phyloP scores from a whole-genome alignment of 495 filamentous ascomycete genomes.

The Aspergillus olivimuriae region DNA sequence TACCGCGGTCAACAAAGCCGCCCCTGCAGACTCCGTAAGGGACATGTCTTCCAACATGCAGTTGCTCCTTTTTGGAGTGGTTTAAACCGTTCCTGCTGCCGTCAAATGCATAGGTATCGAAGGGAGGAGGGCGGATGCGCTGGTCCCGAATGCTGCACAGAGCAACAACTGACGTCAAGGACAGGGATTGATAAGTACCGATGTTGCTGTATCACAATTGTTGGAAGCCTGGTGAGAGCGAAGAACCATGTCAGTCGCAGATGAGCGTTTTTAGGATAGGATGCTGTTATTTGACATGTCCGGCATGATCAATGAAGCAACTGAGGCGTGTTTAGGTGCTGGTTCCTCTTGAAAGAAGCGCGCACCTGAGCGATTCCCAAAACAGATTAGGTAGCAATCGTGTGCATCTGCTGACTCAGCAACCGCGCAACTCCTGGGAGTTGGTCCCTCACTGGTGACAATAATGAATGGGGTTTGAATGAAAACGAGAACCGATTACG shows the following conservation, averaged over 20 bases:
- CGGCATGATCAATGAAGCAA: no score
- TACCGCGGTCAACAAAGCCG: constrained; percentile 10
- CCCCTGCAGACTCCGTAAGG: constrained; percentile 22
- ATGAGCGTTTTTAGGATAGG: no score
- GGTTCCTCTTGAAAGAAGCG: not conserved
- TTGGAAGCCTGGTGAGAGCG: no score
- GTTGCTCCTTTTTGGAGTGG: not conserved
- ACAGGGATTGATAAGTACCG: not conserved
- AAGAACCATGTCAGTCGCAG: no score
- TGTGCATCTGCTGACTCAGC: not conserved
- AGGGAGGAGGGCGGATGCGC: constrained; percentile 12
- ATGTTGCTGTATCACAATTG: no score
- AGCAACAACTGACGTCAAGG: constrained; percentile 28
- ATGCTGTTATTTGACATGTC: no score
- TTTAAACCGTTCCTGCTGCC: not conserved
- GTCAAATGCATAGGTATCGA: constrained; percentile 15
- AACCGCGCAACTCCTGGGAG: no score
- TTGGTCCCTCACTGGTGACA: no score
- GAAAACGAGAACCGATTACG: no score
- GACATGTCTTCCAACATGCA: constrained; percentile 22
- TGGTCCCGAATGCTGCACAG: no score
- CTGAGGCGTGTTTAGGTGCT: not conserved
- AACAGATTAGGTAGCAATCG: not conserved
- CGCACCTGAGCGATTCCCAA: constrained; percentile 1
- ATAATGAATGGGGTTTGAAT: no score